Evolutionary conservation across 1,284 basidiomycete species (phyloP), one percentile per base, ranked within the genome.

Genomic region (Ustanciosporium gigantosporum): DNA sequence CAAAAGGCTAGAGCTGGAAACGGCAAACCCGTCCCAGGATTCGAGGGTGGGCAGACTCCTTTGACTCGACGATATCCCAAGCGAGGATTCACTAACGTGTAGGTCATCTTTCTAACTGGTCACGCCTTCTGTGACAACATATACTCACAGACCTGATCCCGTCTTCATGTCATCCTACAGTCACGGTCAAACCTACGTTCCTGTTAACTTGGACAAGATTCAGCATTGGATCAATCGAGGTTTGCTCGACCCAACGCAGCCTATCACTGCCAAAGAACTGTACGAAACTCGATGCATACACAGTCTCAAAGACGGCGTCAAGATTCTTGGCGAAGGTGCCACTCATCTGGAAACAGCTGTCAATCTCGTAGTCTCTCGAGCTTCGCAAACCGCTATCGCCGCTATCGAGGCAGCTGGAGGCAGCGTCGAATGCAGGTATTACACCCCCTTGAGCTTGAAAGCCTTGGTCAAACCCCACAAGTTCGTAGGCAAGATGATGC

Each of bases 1-100:
- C 92, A 95, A 79, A 94, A 93, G 56, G 88, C 93, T 34, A 86
- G 94, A 47, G 85, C 89, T 17, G 93, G 94, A 5, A 88, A 90
- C 68, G 90, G 91, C n/a, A 89, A 86, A 72, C 86, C 91, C 21
- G 86, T 84, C 64, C 82, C 85, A 23, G 74, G 76, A 22, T 98
- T 97, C 68, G 93, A 95, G 79, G 94, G 94, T 74, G 94, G 94
- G 65, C 94, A 97, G 79, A 96, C 92, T 19, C 90, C 94, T 6
- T 85, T 98, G 48, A 87, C 87, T n/a, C 87, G 91, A 66, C 82
- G 87, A 36, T 90, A 93, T 76, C 94, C 94, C 8, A 98, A 98
- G 82, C 84, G 87, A 37, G 94, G 94, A 36, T 98, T 97, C 78
- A 84, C 87, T 53, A 97, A 96, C 80, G 84, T 86, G 92, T 93